Conservation (phyloP, 352 stramenopile genomes). For the Phytophthora sojae region DNA sequence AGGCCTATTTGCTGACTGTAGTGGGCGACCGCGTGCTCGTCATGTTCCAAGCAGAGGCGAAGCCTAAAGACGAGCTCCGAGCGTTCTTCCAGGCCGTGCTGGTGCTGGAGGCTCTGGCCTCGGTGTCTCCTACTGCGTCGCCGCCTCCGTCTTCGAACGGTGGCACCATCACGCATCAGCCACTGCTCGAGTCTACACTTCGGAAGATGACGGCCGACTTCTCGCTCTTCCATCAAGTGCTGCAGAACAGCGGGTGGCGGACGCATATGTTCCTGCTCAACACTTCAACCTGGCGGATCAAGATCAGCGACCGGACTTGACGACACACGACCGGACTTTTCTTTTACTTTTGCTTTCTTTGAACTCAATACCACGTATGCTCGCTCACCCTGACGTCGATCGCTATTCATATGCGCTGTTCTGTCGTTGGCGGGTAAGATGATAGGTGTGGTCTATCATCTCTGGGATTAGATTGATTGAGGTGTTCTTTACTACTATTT, state of each 20-base stretch:
- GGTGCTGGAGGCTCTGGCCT: conserved; percentile 52
- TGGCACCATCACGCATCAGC: conserved; percentile 26
- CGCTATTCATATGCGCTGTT: background rate
- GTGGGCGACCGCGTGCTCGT: conserved; percentile 47
- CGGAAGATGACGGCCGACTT: conserved; percentile 64
- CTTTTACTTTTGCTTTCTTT: background rate
- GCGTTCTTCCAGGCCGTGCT: conserved; percentile 78
- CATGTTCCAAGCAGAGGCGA: conserved; percentile 59
- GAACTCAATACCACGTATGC: conserved; percentile 7
- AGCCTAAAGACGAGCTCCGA: conserved; percentile 70
- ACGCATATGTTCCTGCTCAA: conserved; percentile 82
- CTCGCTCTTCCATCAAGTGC: conserved; percentile 66
- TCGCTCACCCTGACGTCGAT: background rate
- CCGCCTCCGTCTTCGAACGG: conserved; percentile 21
- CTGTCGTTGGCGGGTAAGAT: background rate
- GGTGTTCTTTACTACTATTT: background rate
- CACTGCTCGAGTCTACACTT: conserved; percentile 58
- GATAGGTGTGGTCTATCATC: background rate
- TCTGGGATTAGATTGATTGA: background rate
- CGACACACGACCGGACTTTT: conserved; percentile 1
- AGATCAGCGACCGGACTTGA: conserved; percentile 55
- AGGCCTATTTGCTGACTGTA: conserved; percentile 64
- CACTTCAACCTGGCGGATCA: conserved; percentile 71
- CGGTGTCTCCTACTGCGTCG: conserved; percentile 17
- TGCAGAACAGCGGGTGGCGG: conserved; percentile 70